Evolutionary conservation across 2,329 filamentous ascomycete species (phyloP).

Genomic region (Cladosporium sp.): DNA sequence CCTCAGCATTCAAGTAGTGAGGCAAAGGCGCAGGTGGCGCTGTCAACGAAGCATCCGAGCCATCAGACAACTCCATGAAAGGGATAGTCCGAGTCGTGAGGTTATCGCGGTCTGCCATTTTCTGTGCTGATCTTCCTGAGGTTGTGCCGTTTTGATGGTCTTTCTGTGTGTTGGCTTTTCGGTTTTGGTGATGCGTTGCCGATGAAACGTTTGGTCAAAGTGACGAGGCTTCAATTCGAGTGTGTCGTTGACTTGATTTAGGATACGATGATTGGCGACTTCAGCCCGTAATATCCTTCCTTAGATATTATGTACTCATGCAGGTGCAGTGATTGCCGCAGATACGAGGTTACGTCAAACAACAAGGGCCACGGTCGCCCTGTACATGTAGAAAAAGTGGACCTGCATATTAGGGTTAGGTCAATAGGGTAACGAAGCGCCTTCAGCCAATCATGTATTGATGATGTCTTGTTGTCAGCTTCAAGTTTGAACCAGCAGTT

Average conservation of each 20-base stretch:
- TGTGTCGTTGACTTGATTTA: background rate
- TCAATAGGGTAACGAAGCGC: background rate
- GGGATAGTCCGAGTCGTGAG: constrained; percentile 49
- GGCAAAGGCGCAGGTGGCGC: constrained; percentile 50
- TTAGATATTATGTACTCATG: background rate
- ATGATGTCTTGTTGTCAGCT: background rate
- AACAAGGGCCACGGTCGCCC: constrained; percentile 6
- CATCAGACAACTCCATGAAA: constrained; percentile 54
- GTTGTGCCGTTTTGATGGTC: background rate
- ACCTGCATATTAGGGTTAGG: background rate
- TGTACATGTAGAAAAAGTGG: background rate
- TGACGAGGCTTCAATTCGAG: background rate
- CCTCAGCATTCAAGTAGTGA: constrained; percentile 44
- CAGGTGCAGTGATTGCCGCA: background rate
- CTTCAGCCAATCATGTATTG: background rate
- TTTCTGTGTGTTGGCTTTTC: background rate
- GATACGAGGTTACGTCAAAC: background rate
- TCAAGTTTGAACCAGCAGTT: background rate
- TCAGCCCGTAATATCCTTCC: background rate
- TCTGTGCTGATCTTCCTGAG: background rate
- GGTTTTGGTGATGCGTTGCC: background rate
- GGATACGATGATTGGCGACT: background rate
- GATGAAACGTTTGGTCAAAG: background rate
- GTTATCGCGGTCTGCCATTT: constrained; percentile 44
- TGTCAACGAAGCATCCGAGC: constrained; percentile 44